Percentiles rank a stretch among this genome's conserved stretches.
These are phyloP conservation scores for Tricladium varicosporioides DNA, from an alignment of 2,329 filamentous ascomycete species.

Conservation along the genomic window DNA sequence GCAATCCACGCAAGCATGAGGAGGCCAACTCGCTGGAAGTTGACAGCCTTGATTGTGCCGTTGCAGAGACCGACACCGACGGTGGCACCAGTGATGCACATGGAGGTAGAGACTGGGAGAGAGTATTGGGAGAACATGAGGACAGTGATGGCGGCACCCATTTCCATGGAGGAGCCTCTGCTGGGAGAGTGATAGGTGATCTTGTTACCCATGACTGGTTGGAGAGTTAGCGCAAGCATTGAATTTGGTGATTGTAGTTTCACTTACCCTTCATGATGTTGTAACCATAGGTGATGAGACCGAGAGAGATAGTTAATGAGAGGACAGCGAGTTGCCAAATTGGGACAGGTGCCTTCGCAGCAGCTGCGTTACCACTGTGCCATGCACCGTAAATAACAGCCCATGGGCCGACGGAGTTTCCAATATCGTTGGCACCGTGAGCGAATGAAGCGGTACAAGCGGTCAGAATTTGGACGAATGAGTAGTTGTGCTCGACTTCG, in stretches of 20 bases:
- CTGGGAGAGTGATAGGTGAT: slow-evolving; percentile 67
- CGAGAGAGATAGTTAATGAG: slow-evolving; percentile 59
- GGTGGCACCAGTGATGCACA: slow-evolving; percentile 79
- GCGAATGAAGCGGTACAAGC: slow-evolving; percentile 50
- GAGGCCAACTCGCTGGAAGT: slow-evolving; percentile 71
- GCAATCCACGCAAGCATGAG: slow-evolving; percentile 65
- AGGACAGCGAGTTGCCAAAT: slow-evolving; percentile 76
- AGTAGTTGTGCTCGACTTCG: slow-evolving; percentile 62
- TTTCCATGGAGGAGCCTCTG: slow-evolving; percentile 69
- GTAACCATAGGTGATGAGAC: slow-evolving; percentile 74
- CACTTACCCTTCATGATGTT: slow-evolving; percentile 76
- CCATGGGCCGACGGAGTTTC: slow-evolving; percentile 69
- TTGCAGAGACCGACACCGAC: slow-evolving; percentile 78
- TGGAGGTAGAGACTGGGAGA: slow-evolving; percentile 73
- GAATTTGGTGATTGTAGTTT: no score
- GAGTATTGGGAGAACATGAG: slow-evolving; percentile 73
- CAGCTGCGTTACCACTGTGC: slow-evolving; percentile 59
- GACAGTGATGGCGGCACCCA: slow-evolving; percentile 75
- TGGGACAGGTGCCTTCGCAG: slow-evolving; percentile 63
- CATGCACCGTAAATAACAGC: slow-evolving; percentile 68
- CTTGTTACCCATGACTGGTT: slow-evolving; percentile 74
- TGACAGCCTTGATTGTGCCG: slow-evolving; percentile 68
- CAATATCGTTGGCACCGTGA: slow-evolving; percentile 75
- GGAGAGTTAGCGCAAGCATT: slow-evolving; percentile 15
- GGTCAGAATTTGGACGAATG: slow-evolving; percentile 53